Percentiles rank a stretch among this genome's conserved stretches.
Evolutionary conservation across 73 alveolate species (phyloP).

Genomic region (Tetrahymena thermophila): DNA sequence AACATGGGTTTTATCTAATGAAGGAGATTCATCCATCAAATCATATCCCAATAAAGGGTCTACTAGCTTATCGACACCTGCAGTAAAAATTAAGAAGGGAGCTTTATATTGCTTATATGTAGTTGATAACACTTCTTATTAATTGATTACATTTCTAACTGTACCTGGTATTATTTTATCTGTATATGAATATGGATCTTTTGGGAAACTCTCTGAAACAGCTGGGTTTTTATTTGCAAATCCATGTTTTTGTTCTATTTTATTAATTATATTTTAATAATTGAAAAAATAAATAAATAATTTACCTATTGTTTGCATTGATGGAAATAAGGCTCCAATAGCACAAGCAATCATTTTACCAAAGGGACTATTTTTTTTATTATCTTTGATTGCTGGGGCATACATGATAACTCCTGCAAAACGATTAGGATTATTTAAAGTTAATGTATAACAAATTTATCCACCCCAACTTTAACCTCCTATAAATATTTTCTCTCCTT

Average conservation of each 20-base stretch:
- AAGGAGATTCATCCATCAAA: neutral
- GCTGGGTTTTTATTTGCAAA: neutral
- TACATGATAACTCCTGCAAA: neutral
- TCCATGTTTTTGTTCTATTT: neutral
- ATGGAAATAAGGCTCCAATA: neutral
- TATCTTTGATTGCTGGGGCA: neutral
- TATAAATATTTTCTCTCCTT: neutral
- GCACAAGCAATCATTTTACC: neutral
- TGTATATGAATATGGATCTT: neutral
- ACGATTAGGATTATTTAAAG: neutral
- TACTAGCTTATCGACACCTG: neutral
- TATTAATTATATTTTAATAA: neutral
- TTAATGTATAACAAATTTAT: neutral
- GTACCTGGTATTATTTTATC: neutral
- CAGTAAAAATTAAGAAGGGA: neutral
- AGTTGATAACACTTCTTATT: neutral
- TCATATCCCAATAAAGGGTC: neutral
- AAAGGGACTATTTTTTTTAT: neutral
- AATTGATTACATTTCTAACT: neutral
- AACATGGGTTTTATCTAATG: neutral
- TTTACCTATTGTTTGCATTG: neutral
- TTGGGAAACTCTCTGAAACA: neutral
- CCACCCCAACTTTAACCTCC: slow-evolving; percentile 1
- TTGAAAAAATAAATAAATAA: neutral
- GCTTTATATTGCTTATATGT: neutral